Percentiles rank a stretch among this genome's conserved stretches.
phyloP scores from a whole-genome alignment of 1,284 basidiomycete species.

The Trichosporon sp. region DNA sequence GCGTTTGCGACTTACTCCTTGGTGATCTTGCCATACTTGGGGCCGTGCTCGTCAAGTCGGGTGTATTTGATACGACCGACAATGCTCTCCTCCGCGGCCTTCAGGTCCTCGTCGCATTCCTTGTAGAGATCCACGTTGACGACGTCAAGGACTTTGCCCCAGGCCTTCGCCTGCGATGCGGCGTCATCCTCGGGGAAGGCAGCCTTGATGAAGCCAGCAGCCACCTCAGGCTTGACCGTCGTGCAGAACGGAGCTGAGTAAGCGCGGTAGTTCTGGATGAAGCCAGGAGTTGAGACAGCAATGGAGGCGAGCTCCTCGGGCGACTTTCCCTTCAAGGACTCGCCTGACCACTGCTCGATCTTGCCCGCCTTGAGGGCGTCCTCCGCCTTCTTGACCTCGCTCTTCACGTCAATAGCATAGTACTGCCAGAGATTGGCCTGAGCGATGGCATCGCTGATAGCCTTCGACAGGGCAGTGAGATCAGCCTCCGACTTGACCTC shows the following conservation, averaged over 20 bases:
- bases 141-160: conserved; percentile 72
- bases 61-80: conserved; percentile 71
- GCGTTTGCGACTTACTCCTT: conserved; percentile 54
- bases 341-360: conserved; percentile 53
- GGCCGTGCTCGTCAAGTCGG: conserved; percentile 73
- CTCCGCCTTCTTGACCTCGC: conserved; percentile 40
- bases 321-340: conserved; percentile 48
- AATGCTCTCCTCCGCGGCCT: conserved; percentile 65
- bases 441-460: conserved; percentile 61
- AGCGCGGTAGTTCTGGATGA: conserved; percentile 58
- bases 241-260: conserved; percentile 65
- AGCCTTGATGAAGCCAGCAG: conserved; percentile 60
- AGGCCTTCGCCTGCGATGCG: conserved; percentile 57
- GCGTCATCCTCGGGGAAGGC: conserved; percentile 51
- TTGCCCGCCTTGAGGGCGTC: conserved; percentile 53
- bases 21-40: conserved; percentile 74
- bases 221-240: conserved; percentile 61
- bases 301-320: conserved; percentile 64
- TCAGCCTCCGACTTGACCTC: conserved; percentile 57
- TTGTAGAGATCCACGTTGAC: conserved; percentile 80
- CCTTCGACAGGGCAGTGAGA: conserved; percentile 59
- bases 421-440: conserved; percentile 78
- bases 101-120: conserved; percentile 78
- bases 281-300: conserved; percentile 52
- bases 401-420: conserved; percentile 71